A percentile compares a stretch with the other conserved stretches of the same genome.
These are phyloP conservation scores for Cryptosporidium felis DNA, from an alignment of 169 alveolate genomes.

Conservation along the genomic window DNA sequence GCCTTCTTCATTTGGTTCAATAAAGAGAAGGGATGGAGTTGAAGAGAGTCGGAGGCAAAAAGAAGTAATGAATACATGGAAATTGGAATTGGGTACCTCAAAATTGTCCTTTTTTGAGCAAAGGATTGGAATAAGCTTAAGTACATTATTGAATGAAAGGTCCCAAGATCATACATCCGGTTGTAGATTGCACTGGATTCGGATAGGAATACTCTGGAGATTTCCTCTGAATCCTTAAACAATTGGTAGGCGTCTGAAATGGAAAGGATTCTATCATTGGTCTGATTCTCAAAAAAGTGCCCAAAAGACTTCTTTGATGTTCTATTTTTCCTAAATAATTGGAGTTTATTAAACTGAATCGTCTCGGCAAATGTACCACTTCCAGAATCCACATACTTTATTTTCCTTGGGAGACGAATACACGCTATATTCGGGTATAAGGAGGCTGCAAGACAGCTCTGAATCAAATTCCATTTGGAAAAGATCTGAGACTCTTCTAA, in stretches of 20 bases:
- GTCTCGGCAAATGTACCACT: conserved; percentile 52
- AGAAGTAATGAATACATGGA: conserved; percentile 36
- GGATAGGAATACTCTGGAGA: conserved; percentile 6
- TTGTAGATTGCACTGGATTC: conserved; percentile 46
- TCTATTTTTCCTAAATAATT: conserved; percentile 16
- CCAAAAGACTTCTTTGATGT: background rate
- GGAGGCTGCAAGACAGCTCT: conserved; percentile 39
- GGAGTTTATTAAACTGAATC: conserved; percentile 24
- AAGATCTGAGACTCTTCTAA: conserved; percentile 18
- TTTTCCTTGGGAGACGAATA: conserved; percentile 48
- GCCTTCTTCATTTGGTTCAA: conserved; percentile 11
- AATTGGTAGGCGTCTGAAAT: conserved; percentile 22
- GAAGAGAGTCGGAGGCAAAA: conserved; percentile 30
- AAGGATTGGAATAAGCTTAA: conserved; percentile 41
- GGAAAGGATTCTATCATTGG: conserved; percentile 1
- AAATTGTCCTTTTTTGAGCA: conserved; percentile 7
- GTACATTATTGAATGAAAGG: conserved; percentile 49
- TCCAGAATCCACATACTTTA: conserved; percentile 28
- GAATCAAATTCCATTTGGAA: conserved; percentile 52
- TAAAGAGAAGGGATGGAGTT: conserved; percentile 28
- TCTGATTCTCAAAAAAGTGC: background rate
- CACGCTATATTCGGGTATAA: conserved; percentile 50
- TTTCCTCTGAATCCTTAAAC: conserved; percentile 2
- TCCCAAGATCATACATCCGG: conserved; percentile 57
- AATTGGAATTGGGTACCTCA: conserved; percentile 36